Percentiles rank a stretch among this genome's conserved stretches.
phyloP scores from a whole-genome alignment of 164 flowering plant species.

The Liquidambar formosana region DNA sequence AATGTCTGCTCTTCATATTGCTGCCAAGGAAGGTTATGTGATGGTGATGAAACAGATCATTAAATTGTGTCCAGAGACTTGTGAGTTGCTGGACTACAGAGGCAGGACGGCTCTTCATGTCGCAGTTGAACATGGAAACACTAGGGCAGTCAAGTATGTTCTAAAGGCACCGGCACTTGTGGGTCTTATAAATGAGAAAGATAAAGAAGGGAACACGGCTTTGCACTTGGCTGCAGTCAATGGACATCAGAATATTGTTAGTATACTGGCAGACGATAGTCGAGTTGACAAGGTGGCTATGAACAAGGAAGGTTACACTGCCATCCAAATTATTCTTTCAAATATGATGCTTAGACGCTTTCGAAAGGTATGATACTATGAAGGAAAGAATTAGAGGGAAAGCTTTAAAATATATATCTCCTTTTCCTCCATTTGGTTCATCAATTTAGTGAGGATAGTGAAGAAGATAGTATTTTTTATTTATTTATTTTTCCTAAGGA shows the following conservation, averaged over 20 bases:
- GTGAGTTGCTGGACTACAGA: slow-evolving; percentile 11
- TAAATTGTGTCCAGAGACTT: not conserved
- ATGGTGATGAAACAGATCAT: not conserved
- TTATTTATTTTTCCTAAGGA: too few relatives aligned
- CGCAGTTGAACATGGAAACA: slow-evolving; percentile 13
- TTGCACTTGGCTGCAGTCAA: slow-evolving; percentile 21
- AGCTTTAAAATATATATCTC: too few relatives aligned
- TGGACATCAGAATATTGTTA: not conserved
- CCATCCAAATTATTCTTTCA: slow-evolving; percentile 8
- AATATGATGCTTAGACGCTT: not conserved
- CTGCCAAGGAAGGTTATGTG: slow-evolving; percentile 12
- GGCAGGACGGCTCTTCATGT: slow-evolving; percentile 22
- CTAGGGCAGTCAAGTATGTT: slow-evolving; percentile 3
- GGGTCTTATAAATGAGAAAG: slow-evolving; percentile 17
- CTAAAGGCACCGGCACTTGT: not conserved
- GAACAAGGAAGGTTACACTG: slow-evolving; percentile 8
- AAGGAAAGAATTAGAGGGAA: too few relatives aligned
- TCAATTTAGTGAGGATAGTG: too few relatives aligned
- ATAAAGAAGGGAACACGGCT: slow-evolving; percentile 27
- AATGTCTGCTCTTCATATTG: slow-evolving; percentile 16
- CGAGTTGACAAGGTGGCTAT: slow-evolving; percentile 16
- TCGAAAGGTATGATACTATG: slow-evolving; percentile 1
- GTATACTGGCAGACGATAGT: slow-evolving; percentile 2
- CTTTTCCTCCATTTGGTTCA: too few relatives aligned
- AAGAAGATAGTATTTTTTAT: too few relatives aligned